Evolutionary conservation across 805 yeast genomes (phyloP), one percentile per base, ranked within the genome.

Genomic region (Saturnispora galanensis): DNA sequence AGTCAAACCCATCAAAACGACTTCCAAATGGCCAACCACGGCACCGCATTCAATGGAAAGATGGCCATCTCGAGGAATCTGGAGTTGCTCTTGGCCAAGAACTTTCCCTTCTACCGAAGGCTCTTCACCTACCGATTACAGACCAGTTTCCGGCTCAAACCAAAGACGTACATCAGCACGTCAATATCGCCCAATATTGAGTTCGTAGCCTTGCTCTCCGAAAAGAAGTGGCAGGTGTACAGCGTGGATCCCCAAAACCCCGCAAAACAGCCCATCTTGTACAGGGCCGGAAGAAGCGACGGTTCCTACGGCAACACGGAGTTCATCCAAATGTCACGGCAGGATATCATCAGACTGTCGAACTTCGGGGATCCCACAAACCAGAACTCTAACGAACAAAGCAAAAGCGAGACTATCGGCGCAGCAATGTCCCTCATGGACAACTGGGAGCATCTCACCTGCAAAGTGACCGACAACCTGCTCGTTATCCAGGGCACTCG

Each of bases 41-140:
- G 26, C 26, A 21, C 26, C 8, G 26, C 8, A 21, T 21, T 8
- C 26, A 8, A 21, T 21, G 6, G 8, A 5, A 21, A 21, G 26
- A 21, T 21, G 26, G 26, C 26, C 26, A 18, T 32, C 10, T 21
- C 40, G 4, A 16, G 28, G 8, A 56, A 56, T 39, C 77, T 79
- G 50, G 95, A 85, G 56, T 69, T 73, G 44, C 70, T 78, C 43
- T 86, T 80, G 59, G 79, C 81, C 5, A 82, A 79, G 54, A 85
- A 90, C 53, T 88, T 86, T 62, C 97, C 97, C 0, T 76, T 79
- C 45, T 84, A 82, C 57, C 70, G 95, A 47, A 80, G 75, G 49
- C 69, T 75, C 41, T 68, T 70, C 41, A 76, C 76, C 37, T 72
- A 71, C 55, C 64, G 68, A 26, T 74, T 81, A 0, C 80, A 76